phyloP scores from a whole-genome alignment of 495 filamentous ascomycete genomes.

The Penicillium lagena region DNA sequence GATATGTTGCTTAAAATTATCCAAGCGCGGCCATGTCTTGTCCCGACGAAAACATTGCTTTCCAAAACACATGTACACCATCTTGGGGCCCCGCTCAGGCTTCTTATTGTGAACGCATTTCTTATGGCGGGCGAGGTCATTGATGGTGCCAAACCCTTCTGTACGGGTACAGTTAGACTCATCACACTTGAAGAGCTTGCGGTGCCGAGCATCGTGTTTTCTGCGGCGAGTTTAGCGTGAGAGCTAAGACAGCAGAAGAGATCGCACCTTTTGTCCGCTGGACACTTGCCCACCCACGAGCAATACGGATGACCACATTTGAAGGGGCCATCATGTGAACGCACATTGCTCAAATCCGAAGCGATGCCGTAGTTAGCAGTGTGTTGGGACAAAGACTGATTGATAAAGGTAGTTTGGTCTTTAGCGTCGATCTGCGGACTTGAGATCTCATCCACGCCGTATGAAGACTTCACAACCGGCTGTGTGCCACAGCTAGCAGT shows the following conservation, averaged over 20 bases:
- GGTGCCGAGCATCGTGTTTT: slow-evolving; percentile 77
- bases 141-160: slow-evolving; percentile 73
- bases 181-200: slow-evolving; percentile 64
- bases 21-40: slow-evolving; percentile 81
- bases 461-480: slow-evolving; percentile 33
- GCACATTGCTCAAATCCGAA: not conserved
- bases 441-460: slow-evolving; percentile 20
- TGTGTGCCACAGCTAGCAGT: slow-evolving; percentile 40
- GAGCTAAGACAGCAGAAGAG: not conserved
- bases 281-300: slow-evolving; percentile 34
- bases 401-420: slow-evolving; percentile 6
- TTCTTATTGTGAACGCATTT: slow-evolving; percentile 59
- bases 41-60: slow-evolving; percentile 55
- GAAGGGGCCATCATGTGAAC: slow-evolving; percentile 17
- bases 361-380: too few species aligned
- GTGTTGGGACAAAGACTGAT: too few species aligned
- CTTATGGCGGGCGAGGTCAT: slow-evolving; percentile 72
- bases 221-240: slow-evolving; percentile 30
- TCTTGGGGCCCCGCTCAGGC: slow-evolving; percentile 44
- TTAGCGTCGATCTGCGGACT: slow-evolving; percentile 21
- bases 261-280: slow-evolving; percentile 33
- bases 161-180: slow-evolving; percentile 50
- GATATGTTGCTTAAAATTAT: slow-evolving; percentile 89
- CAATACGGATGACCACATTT: slow-evolving; percentile 29
- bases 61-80: slow-evolving; percentile 62